Evolutionary conservation across 805 yeast species (phyloP).

Genomic region (Suhomyces sp.): DNA sequence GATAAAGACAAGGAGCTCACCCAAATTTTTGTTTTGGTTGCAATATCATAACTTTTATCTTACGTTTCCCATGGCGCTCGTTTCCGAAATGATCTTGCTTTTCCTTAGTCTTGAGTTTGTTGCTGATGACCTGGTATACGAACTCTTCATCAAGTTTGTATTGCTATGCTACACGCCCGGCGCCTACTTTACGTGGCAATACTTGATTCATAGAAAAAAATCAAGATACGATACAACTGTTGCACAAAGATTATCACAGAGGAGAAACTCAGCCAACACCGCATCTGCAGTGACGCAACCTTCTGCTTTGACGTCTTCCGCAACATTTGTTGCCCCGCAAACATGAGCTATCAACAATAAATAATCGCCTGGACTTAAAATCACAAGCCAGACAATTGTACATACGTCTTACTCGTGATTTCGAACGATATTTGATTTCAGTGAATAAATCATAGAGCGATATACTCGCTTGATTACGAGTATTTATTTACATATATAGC

Average conservation of each 20-base stretch:
- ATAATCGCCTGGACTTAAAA: not conserved
- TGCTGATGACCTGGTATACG: slow-evolving; percentile 18
- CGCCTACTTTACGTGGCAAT: slow-evolving; percentile 34
- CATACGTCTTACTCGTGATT: not conserved
- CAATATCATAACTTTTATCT: slow-evolving; percentile 34
- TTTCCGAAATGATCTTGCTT: slow-evolving; percentile 33
- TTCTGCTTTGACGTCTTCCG: not conserved
- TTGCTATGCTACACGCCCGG: slow-evolving; percentile 35
- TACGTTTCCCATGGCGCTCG: slow-evolving; percentile 31
- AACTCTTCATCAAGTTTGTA: slow-evolving; percentile 22
- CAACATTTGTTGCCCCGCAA: not conserved
- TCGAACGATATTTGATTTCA: not conserved
- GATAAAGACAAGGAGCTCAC: slow-evolving; percentile 34
- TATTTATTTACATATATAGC: not conserved
- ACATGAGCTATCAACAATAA: not conserved
- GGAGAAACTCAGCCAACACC: slow-evolving; percentile 10
- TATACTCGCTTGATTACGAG: not conserved
- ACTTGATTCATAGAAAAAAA: slow-evolving; percentile 21
- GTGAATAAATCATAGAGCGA: not conserved
- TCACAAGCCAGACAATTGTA: not conserved
- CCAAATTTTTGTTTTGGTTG: slow-evolving; percentile 34
- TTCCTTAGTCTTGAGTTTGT: slow-evolving; percentile 37
- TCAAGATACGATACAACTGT: slow-evolving; percentile 15
- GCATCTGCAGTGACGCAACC: not conserved
- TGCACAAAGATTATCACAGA: not conserved